Base-by-base conservation (phyloP, 306 rosid species). In the Leucaena leucocephala region DNA sequence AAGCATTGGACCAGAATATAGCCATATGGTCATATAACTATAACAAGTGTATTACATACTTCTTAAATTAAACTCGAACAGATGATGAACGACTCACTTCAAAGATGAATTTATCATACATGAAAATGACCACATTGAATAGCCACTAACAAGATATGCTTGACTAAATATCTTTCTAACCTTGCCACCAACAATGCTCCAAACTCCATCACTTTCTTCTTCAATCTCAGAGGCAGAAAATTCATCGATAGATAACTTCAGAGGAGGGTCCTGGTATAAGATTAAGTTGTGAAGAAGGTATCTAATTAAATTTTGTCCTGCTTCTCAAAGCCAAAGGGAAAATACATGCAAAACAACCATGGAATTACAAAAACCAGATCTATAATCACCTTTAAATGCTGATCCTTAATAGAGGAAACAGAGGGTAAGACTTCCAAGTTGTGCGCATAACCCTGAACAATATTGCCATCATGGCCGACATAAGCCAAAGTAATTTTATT, bases 151-250 rank as follows among this genome's bases (percentile, higher is more conserved):
- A 82, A 17, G 80, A 72, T 70, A 76, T 64, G 71, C 3, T 61
- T 9, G 21, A 35, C 27, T 50, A 76, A 88, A 77, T 9, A 67
- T 77, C 52, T 84, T 71, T 69, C 92, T 76, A 68, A 94, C 98
- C 97, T 94, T 92, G 80, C 98, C 97, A 74, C 97, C 98, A 80
- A 95, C 92, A 78, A 95, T 88, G 84, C 92, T 85, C 98, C 98
- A 95, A 83, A 90, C 67, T 64, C 97, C 98, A 74, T 88, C 97
- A 70, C 79, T 78, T 71, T 86, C 91, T 80, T 85, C 97, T 85
- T 91, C 98, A 80, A 92, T 89, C 81, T 91, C 98, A 79, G 88
- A 84, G 72, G 89, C 76, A 46, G 95, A 91, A 55, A 90, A 87
- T 81, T 87, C 91, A 88, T 92, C 98, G 36, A 95, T 84, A 58